These are phyloP conservation scores for Globisporangium splendens DNA, from an alignment of 352 stramenopile genomes.

Conservation along the genomic window DNA sequence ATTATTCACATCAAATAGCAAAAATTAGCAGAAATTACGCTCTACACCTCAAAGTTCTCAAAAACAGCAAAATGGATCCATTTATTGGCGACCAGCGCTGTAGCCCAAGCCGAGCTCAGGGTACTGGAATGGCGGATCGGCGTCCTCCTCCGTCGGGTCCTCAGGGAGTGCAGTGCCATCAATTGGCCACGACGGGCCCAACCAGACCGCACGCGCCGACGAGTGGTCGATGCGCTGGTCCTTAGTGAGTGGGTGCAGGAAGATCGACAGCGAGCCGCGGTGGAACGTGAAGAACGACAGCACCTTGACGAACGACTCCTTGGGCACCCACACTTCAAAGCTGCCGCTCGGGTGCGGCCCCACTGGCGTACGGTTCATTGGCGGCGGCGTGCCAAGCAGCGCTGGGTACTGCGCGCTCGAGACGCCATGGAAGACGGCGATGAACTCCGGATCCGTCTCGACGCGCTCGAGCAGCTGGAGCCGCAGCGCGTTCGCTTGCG, in stretches of 20 bases:
- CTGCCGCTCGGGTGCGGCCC: conserved; percentile 59
- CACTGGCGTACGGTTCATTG: conserved; percentile 55
- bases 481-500: conserved; percentile 40
- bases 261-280: conserved; percentile 49
- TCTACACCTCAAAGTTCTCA: no score
- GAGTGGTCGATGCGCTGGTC: conserved; percentile 57
- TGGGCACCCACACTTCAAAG: conserved; percentile 69
- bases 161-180: conserved; percentile 33
- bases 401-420: conserved; percentile 30
- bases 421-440: conserved; percentile 57
- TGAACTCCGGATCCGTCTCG: conserved; percentile 36
- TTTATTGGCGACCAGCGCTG: conserved; percentile 11
- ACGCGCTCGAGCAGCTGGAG: conserved; percentile 45
- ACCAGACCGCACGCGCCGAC: conserved; percentile 43
- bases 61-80: no score
- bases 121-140: conserved; percentile 40
- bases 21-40: no score
- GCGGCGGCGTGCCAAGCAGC: conserved; percentile 22
- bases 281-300: conserved; percentile 68
- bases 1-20: no score
- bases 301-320: conserved; percentile 50
- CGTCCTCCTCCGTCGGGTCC: conserved; percentile 17
- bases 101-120: conserved; percentile 58
- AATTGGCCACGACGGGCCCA: conserved; percentile 38
- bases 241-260: conserved; percentile 64